Conservation (phyloP, 176 grass and related monocot genomes). For the Pharus latifolius region DNA sequence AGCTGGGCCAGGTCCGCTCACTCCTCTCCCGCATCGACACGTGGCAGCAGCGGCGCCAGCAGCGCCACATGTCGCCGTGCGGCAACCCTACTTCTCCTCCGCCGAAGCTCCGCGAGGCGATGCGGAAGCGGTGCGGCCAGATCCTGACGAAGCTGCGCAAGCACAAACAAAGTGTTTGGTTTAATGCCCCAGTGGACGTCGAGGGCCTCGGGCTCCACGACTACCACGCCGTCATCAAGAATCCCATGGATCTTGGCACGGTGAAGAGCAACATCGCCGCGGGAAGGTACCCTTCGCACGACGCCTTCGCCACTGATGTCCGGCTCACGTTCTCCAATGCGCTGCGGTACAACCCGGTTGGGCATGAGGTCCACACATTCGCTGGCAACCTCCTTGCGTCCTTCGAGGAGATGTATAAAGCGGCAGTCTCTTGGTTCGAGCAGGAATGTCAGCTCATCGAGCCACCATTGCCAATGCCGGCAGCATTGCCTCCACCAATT, state of each 20-base stretch:
- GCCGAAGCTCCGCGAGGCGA: conserved; percentile 26
- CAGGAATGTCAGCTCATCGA: conserved; percentile 31
- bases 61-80: not conserved
- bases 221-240: conserved; percentile 67
- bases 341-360: conserved; percentile 63
- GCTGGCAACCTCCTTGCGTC: conserved; percentile 48
- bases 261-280: conserved; percentile 41
- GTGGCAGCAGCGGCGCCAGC: conserved; percentile 22
- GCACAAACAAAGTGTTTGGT: conserved; percentile 81
- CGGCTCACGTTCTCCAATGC: conserved; percentile 82
- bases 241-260: conserved; percentile 87
- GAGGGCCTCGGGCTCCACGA: conserved; percentile 63
- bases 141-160: conserved; percentile 68
- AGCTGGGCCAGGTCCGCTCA: conserved; percentile 70
- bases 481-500: not conserved
- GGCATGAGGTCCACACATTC: conserved; percentile 65
- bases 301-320: conserved; percentile 59
- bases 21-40: conserved; percentile 67
- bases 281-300: conserved; percentile 43
- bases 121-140: conserved; percentile 70
- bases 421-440: conserved; percentile 29
- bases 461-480: not conserved
- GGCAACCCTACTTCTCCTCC: not conserved
- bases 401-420: conserved; percentile 53
- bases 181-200: conserved; percentile 74